These are phyloP conservation scores for Neoboletus magnificus DNA, from an alignment of 768 basidiomycete species.

Conservation along the genomic window DNA sequence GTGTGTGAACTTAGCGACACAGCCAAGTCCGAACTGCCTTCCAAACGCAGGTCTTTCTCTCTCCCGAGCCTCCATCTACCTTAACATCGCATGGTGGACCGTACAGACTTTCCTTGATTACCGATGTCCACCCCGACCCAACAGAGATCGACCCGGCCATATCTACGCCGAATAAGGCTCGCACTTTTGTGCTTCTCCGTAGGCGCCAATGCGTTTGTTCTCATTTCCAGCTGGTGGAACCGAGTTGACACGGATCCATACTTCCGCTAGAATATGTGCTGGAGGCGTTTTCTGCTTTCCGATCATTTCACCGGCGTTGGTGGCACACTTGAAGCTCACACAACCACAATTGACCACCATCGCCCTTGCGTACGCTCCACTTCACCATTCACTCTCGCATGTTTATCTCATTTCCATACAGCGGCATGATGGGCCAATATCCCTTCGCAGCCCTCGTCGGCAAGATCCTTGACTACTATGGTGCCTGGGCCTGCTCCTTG, in stretches of 20 bases:
- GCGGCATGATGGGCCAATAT: conserved; percentile 84
- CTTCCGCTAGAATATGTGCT: conserved; percentile 54
- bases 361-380: conserved; percentile 64
- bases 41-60: background rate
- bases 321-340: conserved; percentile 55
- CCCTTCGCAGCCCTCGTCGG: conserved; percentile 70
- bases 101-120: background rate
- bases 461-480: conserved; percentile 61
- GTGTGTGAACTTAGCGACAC: conserved; percentile 9
- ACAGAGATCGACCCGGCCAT: conserved; percentile 4
- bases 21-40: too few species aligned
- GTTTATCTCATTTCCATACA: conserved; percentile 26
- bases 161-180: conserved; percentile 25
- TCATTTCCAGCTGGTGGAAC: background rate
- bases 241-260: background rate
- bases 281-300: conserved; percentile 84
- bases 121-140: conserved; percentile 12
- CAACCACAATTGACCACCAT: conserved; percentile 81
- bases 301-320: conserved; percentile 62
- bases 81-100: background rate
- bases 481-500: conserved; percentile 66
- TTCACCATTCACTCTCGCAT: conserved; percentile 12
- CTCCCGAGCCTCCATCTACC: background rate
- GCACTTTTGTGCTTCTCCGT: conserved; percentile 50
- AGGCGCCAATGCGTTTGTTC: conserved; percentile 60